phyloP scores from a whole-genome alignment of 192 early-diverging fungal genomes.

The Backusella australiensis region DNA sequence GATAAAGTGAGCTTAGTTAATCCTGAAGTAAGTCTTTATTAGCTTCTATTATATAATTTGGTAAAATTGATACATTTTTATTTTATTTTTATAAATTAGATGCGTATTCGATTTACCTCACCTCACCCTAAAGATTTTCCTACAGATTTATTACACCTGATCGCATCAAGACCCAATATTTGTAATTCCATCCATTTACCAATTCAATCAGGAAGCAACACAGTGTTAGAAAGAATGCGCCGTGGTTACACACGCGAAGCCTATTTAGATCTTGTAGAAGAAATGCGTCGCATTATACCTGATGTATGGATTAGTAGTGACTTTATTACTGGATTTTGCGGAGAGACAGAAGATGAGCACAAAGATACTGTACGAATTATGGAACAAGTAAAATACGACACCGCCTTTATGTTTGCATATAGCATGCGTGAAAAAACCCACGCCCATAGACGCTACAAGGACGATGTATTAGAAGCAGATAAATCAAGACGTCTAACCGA shows the following conservation, averaged over 20 bases:
- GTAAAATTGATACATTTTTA: not conserved
- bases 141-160: constrained; percentile 64
- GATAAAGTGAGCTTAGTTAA: constrained; percentile 64
- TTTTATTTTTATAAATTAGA: constrained; percentile 25
- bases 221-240: constrained; percentile 68
- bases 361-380: constrained; percentile 65
- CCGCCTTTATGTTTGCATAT: constrained; percentile 81
- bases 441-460: constrained; percentile 62
- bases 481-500: constrained; percentile 62
- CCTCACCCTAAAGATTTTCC: constrained; percentile 84
- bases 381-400: constrained; percentile 66
- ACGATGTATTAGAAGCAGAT: constrained; percentile 64
- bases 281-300: constrained; percentile 66
- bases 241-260: constrained; percentile 74
- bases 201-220: constrained; percentile 67
- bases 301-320: constrained; percentile 74
- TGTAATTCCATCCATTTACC: constrained; percentile 76
- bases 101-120: constrained; percentile 77
- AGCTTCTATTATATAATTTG: too few relatives aligned
- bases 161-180: constrained; percentile 66
- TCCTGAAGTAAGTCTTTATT: constrained; percentile 47
- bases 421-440: constrained; percentile 73
- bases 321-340: constrained; percentile 77
- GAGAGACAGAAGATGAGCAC: constrained; percentile 73
- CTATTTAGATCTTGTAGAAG: constrained; percentile 62